phyloP scores from a whole-genome alignment of 164 flowering plant species.

The Magnolia officinalis region DNA sequence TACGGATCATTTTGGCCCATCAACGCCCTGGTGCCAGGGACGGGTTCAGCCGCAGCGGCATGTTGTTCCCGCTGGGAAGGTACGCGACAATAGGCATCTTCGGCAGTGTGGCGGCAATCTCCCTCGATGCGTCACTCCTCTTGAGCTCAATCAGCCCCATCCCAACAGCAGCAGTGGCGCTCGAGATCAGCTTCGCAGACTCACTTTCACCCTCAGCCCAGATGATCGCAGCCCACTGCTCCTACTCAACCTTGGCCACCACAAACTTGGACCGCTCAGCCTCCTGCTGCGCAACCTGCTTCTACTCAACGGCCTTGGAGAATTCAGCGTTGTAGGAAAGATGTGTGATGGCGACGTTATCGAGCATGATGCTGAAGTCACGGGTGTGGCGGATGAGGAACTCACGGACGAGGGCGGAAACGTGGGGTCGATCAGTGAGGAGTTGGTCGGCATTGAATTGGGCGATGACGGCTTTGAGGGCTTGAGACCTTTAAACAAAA shows the following conservation, averaged over 20 bases:
- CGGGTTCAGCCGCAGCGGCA: conserved; percentile 63
- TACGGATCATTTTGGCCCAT: neutral
- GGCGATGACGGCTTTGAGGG: conserved; percentile 75
- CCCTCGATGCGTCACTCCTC: conserved; percentile 77
- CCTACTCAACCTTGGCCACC: conserved; percentile 81
- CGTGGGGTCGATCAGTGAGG: conserved; percentile 61
- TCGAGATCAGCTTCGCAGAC: conserved; percentile 69
- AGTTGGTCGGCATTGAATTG: conserved; percentile 88
- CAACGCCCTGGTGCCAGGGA: conserved; percentile 31
- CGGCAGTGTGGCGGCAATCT: conserved; percentile 54
- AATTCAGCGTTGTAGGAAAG: conserved; percentile 24
- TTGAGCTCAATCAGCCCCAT: conserved; percentile 78
- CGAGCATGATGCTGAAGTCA: conserved; percentile 27
- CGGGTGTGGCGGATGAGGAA: conserved; percentile 19
- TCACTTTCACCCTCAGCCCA: conserved; percentile 84
- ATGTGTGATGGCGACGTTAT: conserved; percentile 75
- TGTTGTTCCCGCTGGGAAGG: conserved; percentile 56
- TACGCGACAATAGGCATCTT: conserved; percentile 65
- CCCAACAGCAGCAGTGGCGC: conserved; percentile 65
- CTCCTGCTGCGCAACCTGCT: conserved; percentile 86
- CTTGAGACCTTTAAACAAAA: conserved; percentile 18
- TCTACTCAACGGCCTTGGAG: conserved; percentile 34
- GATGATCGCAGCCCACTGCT: conserved; percentile 75
- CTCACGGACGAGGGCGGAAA: conserved; percentile 72
- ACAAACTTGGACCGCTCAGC: conserved; percentile 82